Percentiles rank a stretch among this genome's conserved stretches.
These are phyloP conservation scores for Diaporthe ilicicola DNA, from an alignment of 2,329 filamentous ascomycete genomes.

Conservation along the genomic window DNA sequence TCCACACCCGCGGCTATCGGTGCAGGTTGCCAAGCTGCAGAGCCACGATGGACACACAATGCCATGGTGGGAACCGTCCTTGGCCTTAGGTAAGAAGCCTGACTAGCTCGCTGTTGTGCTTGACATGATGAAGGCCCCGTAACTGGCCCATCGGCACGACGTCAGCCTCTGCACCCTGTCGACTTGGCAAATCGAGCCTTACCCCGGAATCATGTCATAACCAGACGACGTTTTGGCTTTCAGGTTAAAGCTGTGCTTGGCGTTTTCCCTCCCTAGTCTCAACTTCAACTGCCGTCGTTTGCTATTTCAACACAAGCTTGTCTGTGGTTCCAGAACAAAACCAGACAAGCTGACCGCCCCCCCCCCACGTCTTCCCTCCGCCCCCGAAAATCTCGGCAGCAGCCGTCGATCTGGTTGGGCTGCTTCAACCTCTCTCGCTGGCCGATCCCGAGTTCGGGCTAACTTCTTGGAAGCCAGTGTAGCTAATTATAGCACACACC, in stretches of 20 bases:
- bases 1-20: neutral
- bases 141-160: conserved; percentile 1
- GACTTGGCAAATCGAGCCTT: conserved; percentile 1
- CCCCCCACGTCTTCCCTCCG: neutral
- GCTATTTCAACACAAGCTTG: neutral
- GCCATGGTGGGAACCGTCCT: neutral
- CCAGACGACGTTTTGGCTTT: conserved; percentile 5
- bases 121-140: neutral
- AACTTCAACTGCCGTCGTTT: conserved; percentile 9
- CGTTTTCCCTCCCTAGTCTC: neutral
- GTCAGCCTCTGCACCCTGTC: conserved; percentile 2
- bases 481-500: conserved; percentile 9
- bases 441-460: neutral
- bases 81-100: conserved; percentile 20
- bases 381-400: neutral
- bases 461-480: neutral
- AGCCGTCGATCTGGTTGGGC: conserved; percentile 7
- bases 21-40: conserved; percentile 12
- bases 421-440: neutral
- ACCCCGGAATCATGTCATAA: neutral
- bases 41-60: conserved; percentile 16
- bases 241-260: conserved; percentile 18
- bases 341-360: neutral
- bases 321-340: conserved; percentile 4
- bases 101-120: neutral